Base-by-base conservation (phyloP, 371 early-diverging fungal species). In the Quaeritorhiza haematococci region DNA sequence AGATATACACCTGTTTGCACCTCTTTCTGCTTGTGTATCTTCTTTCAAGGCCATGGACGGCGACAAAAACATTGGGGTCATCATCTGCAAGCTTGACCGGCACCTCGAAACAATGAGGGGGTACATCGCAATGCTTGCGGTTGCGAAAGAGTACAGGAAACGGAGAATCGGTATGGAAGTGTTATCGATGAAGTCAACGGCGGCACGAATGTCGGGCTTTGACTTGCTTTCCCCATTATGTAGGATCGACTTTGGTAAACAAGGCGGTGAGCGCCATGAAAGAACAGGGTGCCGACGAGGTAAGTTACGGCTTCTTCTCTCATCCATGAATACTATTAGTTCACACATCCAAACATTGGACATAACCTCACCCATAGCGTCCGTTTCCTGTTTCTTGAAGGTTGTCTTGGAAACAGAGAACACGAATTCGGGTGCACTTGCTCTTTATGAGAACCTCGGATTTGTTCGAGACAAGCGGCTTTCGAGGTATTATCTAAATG, bases 81-180 rank as follows among this genome's bases (percentile, higher is more conserved):
- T 98, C 32, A 86, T 98, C 15, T 89, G 92, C 71, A 90, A 89
- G 66, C 64, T 95, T n/a, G 93, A 93, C 49, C 58, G 55, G 45
- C 94, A 96, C 58, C 10, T 8, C 53, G 55, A 28, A 29, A 26
- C 76, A 52, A 63, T 76, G 32, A 78, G 96, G 26, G 98, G 98
- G 0, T 98, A 98, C 65, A 96, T 98, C 55, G 98, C 88, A 53
- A 98, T 98, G 98, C 76, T 98, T 35, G 94, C 93, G 0, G 95
- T 96, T 5, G 81, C 80, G 13, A 84, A 81, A 48, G 70, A 75
- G 28, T 88, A 86, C 59, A 74, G 96, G 33, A 88, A 90, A 63
- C 79, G 72, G 10, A 85, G 89, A 13, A 90, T 96, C 33, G 96
- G 89, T 34, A 69, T 52, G 32, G 35, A 44, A n/a, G n/a, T 0